Base-by-base conservation (phyloP, 2,329 filamentous ascomycete species). In the Akanthomyces dipterigenus region DNA sequence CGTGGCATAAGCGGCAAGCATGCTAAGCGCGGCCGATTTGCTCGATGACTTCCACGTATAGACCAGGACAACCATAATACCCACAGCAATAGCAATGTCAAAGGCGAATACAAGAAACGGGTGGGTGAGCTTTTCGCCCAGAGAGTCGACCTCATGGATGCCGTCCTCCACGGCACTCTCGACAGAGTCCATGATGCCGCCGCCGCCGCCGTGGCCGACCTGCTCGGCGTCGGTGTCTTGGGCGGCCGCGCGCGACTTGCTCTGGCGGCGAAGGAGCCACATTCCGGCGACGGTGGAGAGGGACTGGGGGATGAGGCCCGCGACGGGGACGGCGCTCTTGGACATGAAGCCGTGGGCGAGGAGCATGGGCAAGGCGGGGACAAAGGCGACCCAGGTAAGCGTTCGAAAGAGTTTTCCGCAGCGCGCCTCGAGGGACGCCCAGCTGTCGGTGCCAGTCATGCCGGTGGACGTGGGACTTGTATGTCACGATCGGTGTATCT, bases 291-390 rank as follows among this genome's bases (percentile, higher is more conserved):
- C 66, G 16, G 72, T 70, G 12, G 76, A 78, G 55, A 76, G 68
- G 26, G 70, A 69, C 46, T 76, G 71, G 7, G 76, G 77, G 16
- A 75, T 63, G 31, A 78, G 69, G 24, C 76, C 76, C 51, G 76
- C 67, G 8, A 74, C 75, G 16, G 76, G 76, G 40, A 76, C 40
- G 22, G 82, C 78, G 67, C 88, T 86, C 62, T 89, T 86, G 0
- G 82, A 82, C 1, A 89, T 71, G 63, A 88, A 88, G 0, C 87
- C 87, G 72, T 89, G 73, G 34, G 71, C 68, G 63, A 78, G 64
- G 63, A 73, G 74, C 20, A 78, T 70, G 3, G 73, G 71, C 49
- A 78, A 73, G 7, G 74, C 75, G 45, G 75, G 75, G 34, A 77
- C 38, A 63, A 77, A 76, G 59, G 70, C 71, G 55, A 69, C 65